These are phyloP conservation scores for Exserohilum rostratum DNA, from an alignment of 2,329 filamentous ascomycete species.

Conservation along the genomic window DNA sequence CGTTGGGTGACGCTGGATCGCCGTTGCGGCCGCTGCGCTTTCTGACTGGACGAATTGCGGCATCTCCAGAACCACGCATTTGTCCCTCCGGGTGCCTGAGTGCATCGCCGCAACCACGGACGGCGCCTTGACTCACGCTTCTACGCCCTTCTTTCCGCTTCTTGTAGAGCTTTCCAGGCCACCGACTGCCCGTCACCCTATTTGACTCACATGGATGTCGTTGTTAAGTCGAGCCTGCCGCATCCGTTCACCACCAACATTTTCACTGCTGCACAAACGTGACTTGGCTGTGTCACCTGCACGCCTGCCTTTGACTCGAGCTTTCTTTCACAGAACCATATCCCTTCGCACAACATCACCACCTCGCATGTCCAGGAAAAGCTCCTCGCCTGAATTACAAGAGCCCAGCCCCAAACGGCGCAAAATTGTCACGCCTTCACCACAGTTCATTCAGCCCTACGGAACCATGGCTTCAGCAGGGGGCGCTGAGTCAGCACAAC, in stretches of 20 bases:
- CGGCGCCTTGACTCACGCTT: neutral
- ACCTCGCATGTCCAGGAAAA: constrained; percentile 41
- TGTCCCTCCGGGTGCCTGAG: constrained; percentile 12
- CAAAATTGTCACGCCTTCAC: constrained; percentile 26
- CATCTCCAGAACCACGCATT: constrained; percentile 35
- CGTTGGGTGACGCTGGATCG: constrained; percentile 19
- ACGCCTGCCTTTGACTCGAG: neutral
- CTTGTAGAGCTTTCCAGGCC: neutral
- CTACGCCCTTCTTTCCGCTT: constrained; percentile 3
- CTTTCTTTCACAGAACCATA: neutral
- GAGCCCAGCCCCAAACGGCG: constrained; percentile 42
- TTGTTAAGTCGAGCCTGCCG: constrained; percentile 38
- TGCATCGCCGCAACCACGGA: constrained; percentile 8
- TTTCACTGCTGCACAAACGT: constrained; percentile 30
- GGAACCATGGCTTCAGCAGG: constrained; percentile 36
- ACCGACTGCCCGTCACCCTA: neutral
- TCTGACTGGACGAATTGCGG: constrained; percentile 39
- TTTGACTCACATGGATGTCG: constrained; percentile 36
- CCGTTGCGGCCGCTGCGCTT: constrained; percentile 41
- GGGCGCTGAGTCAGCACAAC: constrained; percentile 30
- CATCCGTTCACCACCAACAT: constrained; percentile 35
- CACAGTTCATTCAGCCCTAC: constrained; percentile 32
- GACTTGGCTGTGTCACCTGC: constrained; percentile 18
- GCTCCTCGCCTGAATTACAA: constrained; percentile 26
- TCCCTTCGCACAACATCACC: constrained; percentile 6